Evolutionary conservation across 176 grass and related monocot genomes (phyloP).

Genomic region (Eragrostis nindensis): DNA sequence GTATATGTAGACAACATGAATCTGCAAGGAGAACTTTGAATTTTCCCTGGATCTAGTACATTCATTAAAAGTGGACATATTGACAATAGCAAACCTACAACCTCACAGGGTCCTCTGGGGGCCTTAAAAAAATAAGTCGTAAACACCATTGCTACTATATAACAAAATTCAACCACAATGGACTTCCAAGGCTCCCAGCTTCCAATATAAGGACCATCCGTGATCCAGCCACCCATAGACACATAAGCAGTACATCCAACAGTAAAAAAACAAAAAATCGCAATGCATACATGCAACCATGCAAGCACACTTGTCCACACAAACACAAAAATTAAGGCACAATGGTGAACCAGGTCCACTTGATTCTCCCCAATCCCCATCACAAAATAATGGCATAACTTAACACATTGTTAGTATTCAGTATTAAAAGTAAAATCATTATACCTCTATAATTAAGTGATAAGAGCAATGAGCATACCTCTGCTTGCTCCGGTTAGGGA

Average conservation of each 20-base stretch:
- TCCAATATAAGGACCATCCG: neutral
- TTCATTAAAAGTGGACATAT: constrained; percentile 13
- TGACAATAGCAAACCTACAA: neutral
- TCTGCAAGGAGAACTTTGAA: constrained; percentile 12
- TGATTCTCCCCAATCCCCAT: neutral
- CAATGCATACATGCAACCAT: neutral
- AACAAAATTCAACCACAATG: constrained; percentile 23
- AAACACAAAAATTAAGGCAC: neutral
- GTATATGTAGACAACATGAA: constrained; percentile 22
- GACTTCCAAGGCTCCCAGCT: neutral
- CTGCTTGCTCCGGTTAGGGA: constrained; percentile 63
- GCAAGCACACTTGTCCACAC: constrained; percentile 17
- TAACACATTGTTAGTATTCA: neutral
- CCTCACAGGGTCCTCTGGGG: constrained; percentile 28
- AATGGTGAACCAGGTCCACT: neutral
- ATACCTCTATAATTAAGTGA: constrained; percentile 15
- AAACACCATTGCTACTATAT: constrained; percentile 10
- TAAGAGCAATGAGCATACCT: constrained; percentile 53
- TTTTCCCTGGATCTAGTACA: constrained; percentile 3
- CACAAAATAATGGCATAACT: neutral
- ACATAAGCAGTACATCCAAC: constrained; percentile 2
- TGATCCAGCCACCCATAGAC: neutral
- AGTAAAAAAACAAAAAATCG: neutral
- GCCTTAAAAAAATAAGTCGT: neutral
- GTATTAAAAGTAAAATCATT: neutral